phyloP scores from a whole-genome alignment of 805 yeast species.

The Osmozyma mogii region DNA sequence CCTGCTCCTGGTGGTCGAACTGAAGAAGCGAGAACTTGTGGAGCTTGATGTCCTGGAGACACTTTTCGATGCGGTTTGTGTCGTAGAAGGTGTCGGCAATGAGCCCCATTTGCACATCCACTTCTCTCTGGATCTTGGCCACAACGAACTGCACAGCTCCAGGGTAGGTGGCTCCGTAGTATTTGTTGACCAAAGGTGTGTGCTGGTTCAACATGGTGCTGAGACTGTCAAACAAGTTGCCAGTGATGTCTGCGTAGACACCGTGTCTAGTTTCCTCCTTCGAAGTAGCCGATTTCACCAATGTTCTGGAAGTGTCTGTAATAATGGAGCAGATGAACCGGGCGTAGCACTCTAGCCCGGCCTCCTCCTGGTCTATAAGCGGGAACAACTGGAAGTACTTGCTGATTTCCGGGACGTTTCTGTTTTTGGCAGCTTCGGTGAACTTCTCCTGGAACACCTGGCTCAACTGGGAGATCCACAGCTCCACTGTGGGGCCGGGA shows the following conservation, averaged over 20 bases:
- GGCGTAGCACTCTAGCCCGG: constrained; percentile 77
- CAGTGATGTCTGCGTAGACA: constrained; percentile 50
- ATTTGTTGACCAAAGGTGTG: constrained; percentile 63
- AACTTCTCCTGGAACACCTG: constrained; percentile 55
- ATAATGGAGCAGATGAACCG: constrained; percentile 80
- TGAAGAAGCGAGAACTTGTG: constrained; percentile 32
- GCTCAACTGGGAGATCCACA: constrained; percentile 55
- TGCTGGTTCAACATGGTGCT: constrained; percentile 84
- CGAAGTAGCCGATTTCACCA: constrained; percentile 38
- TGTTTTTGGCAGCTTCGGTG: constrained; percentile 55
- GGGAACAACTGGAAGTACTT: constrained; percentile 84
- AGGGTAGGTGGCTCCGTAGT: constrained; percentile 49
- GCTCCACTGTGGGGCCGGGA: constrained; percentile 50
- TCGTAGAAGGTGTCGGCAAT: constrained; percentile 84
- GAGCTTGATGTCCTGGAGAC: constrained; percentile 44
- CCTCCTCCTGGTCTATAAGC: constrained; percentile 58
- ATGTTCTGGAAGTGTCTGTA: constrained; percentile 64
- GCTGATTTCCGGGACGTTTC: constrained; percentile 65
- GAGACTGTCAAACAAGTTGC: constrained; percentile 73
- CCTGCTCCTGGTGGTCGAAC: constrained; percentile 3
- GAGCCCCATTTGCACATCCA: constrained; percentile 88
- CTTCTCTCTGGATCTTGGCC: constrained; percentile 71
- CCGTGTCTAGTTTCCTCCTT: constrained; percentile 31
- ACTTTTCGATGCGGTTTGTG: constrained; percentile 49
- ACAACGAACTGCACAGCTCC: constrained; percentile 59